phyloP scores from a whole-genome alignment of 2,329 filamentous ascomycete species.

The Colletotrichum siamense region DNA sequence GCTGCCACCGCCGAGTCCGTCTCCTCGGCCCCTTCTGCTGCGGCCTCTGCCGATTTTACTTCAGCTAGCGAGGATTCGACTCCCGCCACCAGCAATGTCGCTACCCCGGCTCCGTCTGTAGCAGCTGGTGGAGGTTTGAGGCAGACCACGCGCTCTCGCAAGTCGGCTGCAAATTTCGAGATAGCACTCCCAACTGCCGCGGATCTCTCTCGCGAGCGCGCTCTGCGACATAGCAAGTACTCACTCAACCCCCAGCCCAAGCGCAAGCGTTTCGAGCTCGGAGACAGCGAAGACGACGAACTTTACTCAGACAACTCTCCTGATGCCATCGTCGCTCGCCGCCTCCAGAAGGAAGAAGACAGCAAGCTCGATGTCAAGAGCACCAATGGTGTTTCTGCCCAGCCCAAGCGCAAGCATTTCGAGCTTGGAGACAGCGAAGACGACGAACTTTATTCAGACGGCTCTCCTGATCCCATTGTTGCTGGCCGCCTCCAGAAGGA shows the following conservation, averaged over 20 bases:
- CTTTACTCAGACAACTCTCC: conserved; percentile 27
- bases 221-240: conserved; percentile 54
- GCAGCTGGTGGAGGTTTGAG: conserved; percentile 22
- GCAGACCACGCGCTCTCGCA: conserved; percentile 16
- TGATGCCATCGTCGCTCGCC: conserved; percentile 37
- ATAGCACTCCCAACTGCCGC: conserved; percentile 35
- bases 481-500: conserved; percentile 40
- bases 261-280: conserved; percentile 48
- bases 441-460: conserved; percentile 35
- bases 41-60: conserved; percentile 36
- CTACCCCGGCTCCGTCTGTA: conserved; percentile 40
- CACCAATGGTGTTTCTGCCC: not conserved
- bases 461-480: conserved; percentile 31
- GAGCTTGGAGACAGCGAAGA: conserved; percentile 47
- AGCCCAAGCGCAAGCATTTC: conserved; percentile 45
- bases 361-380: conserved; percentile 1
- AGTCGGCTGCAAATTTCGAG: conserved; percentile 35
- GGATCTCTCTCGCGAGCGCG: conserved; percentile 46
- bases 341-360: conserved; percentile 39
- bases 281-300: conserved; percentile 47
- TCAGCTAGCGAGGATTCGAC: conserved; percentile 47
- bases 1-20: conserved; percentile 32
- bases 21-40: conserved; percentile 39
- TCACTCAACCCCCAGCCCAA: conserved; percentile 46
- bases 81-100: conserved; percentile 46